These are phyloP conservation scores for Yarrowia sp. DNA, from an alignment of 805 yeast genomes.

Conservation along the genomic window DNA sequence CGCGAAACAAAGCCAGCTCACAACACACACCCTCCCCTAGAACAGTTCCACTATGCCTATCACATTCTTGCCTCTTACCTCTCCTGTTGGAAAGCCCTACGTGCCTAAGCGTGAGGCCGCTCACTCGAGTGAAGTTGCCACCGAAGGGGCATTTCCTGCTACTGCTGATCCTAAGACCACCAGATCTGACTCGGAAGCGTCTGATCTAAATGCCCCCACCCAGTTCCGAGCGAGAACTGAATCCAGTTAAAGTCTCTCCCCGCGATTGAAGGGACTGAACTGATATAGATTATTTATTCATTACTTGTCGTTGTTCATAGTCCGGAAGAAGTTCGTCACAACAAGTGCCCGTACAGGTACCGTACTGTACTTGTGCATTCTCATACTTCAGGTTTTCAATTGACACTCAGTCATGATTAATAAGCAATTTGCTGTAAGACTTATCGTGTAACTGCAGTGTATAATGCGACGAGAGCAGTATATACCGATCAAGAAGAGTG, in stretches of 20 bases:
- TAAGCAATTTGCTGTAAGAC: no score
- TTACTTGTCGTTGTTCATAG: no score
- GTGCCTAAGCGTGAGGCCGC: slow-evolving; percentile 4
- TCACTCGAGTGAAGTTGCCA: slow-evolving; percentile 6
- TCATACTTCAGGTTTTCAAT: no score
- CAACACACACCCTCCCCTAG: not conserved
- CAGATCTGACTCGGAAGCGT: slow-evolving; percentile 8
- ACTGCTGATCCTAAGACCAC: not conserved
- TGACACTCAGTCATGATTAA: no score
- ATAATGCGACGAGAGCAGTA: no score
- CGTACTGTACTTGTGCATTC: no score
- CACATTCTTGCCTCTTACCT: slow-evolving; percentile 29
- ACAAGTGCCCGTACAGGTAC: no score
- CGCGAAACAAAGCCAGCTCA: not conserved
- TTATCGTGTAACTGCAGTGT: no score
- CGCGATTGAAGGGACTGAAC: not conserved
- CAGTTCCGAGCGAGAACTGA: slow-evolving; percentile 30
- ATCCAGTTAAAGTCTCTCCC: not conserved
- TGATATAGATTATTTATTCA: slow-evolving; percentile 21
- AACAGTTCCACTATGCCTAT: slow-evolving; percentile 4
- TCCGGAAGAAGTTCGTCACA: no score
- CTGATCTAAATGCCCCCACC: slow-evolving; percentile 17
- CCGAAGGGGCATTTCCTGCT: slow-evolving; percentile 4
- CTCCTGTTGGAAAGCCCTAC: slow-evolving; percentile 20
- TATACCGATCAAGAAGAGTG: no score